A percentile compares a stretch with the other conserved stretches of the same genome.
These are phyloP conservation scores for Russula sp. DNA, from an alignment of 768 basidiomycete species.

Conservation along the genomic window DNA sequence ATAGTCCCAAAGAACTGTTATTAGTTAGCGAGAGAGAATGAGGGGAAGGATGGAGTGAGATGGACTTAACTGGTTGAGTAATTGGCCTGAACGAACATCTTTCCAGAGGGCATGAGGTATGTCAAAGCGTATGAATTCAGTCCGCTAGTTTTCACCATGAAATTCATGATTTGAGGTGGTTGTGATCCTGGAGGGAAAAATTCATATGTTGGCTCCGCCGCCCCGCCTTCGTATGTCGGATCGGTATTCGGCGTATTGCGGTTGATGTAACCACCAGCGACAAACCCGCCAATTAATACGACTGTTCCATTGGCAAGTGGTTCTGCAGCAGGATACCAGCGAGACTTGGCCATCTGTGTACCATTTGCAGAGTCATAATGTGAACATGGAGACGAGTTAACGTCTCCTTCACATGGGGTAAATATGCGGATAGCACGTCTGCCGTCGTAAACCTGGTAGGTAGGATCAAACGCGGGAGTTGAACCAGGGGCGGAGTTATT, in stretches of 20 bases:
- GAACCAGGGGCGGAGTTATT: slow-evolving; percentile 39
- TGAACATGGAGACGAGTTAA: slow-evolving; percentile 41
- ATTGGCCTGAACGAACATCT: slow-evolving; percentile 74
- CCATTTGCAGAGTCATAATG: slow-evolving; percentile 66
- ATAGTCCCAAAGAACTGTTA: slow-evolving; percentile 46
- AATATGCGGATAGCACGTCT: slow-evolving; percentile 74
- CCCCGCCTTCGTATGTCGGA: slow-evolving; percentile 56
- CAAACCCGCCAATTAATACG: slow-evolving; percentile 76
- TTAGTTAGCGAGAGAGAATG: slow-evolving; percentile 16
- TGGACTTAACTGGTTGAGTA: slow-evolving; percentile 63
- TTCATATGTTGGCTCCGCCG: slow-evolving; percentile 77
- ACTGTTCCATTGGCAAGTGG: slow-evolving; percentile 70
- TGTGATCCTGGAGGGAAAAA: slow-evolving; percentile 63
- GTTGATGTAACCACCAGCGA: slow-evolving; percentile 75
- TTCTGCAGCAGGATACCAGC: slow-evolving; percentile 80
- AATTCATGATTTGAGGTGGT: slow-evolving; percentile 45
- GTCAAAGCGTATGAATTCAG: slow-evolving; percentile 73
- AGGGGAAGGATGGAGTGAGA: slow-evolving; percentile 5
- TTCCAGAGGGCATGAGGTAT: slow-evolving; percentile 69
- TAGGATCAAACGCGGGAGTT: slow-evolving; percentile 52
- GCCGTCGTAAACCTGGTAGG: slow-evolving; percentile 79
- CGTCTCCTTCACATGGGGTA: slow-evolving; percentile 59
- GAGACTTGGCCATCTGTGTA: slow-evolving; percentile 58
- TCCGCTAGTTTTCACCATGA: slow-evolving; percentile 39
- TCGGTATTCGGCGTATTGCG: slow-evolving; percentile 65